Base-by-base conservation (phyloP, 2,329 filamentous ascomycete genomes). In the Calonectria montana region DNA sequence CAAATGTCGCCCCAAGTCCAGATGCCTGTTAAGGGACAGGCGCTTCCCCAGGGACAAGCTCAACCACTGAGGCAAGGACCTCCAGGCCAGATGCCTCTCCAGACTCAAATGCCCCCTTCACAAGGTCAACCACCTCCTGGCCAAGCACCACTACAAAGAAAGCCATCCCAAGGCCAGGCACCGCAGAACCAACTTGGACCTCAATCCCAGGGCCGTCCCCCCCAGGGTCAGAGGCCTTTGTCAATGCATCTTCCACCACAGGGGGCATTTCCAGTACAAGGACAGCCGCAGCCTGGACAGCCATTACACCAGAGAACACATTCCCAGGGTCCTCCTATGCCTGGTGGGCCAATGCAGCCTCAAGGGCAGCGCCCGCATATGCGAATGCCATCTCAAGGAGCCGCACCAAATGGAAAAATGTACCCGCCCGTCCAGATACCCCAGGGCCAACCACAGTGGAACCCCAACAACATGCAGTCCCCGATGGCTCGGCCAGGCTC, bases 401-500 rank as follows among this genome's bases (percentile, higher is more conserved):
- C 45, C 6, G 63, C 41, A 16, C 48, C 63, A 21, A 68, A 69
- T 18, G 68, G 69, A 9, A 64, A 45, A n/a, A 57, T 70, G 21
- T 31, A 70, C 13, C 66, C 70, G 4, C 70, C 70, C 4, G 66
- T 53, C 15, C 65, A 69, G 15, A 70, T 72, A 16, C 71, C 63
- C 18, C 71, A 74, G 18, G 64, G 64, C 9, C 75, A 75, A 21
- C 73, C 70, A 13, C 57, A 59, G 21, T 77, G 74, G 71, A 73
- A 73, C 6, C 67, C 71, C 1, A 73, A 72, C 1, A 73, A 72
- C 3, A 72, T 73, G 35, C 75, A 77, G 15, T 69, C 76, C 3
- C 71, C 68, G 8, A 71, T 71, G 48, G 37, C 67, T 31, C 77
- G 71, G 8, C 77, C 74, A 9, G 75, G 73, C 3, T 75, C 75